Evolutionary conservation across 257 asterid species (phyloP).

Genomic region (Plantago major): DNA sequence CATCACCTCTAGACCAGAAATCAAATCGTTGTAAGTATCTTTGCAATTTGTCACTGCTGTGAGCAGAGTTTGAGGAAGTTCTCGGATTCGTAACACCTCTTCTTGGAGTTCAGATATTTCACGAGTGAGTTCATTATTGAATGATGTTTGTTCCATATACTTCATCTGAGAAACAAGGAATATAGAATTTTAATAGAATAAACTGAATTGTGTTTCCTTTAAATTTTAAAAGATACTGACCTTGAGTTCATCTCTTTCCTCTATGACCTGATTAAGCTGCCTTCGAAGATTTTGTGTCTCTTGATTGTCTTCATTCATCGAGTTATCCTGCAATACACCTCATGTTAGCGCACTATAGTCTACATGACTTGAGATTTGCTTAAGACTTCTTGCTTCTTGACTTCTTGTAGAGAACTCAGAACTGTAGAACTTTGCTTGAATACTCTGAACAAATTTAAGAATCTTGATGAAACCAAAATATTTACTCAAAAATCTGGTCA

Average conservation of each 20-base stretch:
- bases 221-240: conserved; percentile 30
- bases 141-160: conserved; percentile 41
- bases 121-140: conserved; percentile 45
- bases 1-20: conserved; percentile 65
- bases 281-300: conserved; percentile 60
- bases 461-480: no score
- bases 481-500: not conserved
- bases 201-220: not conserved
- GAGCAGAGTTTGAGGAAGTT: conserved; percentile 52
- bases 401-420: no score
- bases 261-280: conserved; percentile 49
- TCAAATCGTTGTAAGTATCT: conserved; percentile 49
- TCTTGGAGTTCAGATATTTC: conserved; percentile 58
- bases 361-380: no score
- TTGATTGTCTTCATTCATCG: conserved; percentile 47
- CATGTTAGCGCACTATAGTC: no score
- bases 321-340: conserved; percentile 38
- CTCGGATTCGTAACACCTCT: conserved; percentile 42
- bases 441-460: no score
- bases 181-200: not conserved
- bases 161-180: conserved; percentile 45
- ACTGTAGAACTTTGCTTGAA: no score
- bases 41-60: conserved; percentile 57
- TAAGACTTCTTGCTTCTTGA: no score
- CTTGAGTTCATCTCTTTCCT: conserved; percentile 84